A percentile compares a stretch with the other conserved stretches of the same genome.
These are phyloP conservation scores for Saccharomycopsis guyanensis DNA, from an alignment of 805 yeast genomes.

Conservation along the genomic window DNA sequence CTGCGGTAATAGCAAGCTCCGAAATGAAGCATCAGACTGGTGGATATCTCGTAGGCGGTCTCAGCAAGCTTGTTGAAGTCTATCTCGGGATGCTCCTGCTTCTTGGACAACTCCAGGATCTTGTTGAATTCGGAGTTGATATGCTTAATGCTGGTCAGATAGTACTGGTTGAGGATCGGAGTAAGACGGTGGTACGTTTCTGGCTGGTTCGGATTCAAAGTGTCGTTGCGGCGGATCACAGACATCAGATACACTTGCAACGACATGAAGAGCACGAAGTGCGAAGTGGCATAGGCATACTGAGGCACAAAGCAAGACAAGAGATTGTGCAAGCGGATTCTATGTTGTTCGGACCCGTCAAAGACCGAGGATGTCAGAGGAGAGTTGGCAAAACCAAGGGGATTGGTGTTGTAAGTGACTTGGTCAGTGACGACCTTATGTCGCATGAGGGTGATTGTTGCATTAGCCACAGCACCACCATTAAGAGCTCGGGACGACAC, in stretches of 20 bases:
- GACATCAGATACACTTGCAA: not conserved
- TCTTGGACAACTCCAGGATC: not conserved
- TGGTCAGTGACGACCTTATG: not conserved
- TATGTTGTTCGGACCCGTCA: not conserved
- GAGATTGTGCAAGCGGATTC: not conserved
- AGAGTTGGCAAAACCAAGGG: not conserved
- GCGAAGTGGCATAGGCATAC: not conserved
- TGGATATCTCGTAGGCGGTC: slow-evolving; percentile 4
- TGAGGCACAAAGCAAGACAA: not conserved
- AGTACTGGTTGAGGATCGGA: not conserved
- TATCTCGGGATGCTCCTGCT: not conserved
- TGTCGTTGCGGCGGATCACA: slow-evolving; percentile 1
- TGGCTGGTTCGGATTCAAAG: not conserved
- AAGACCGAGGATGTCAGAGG: not conserved
- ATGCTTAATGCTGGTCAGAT: not conserved
- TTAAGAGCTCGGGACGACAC: not conserved
- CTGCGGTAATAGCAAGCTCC: slow-evolving; percentile 4
- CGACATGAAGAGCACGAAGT: not conserved
- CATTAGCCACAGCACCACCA: not conserved
- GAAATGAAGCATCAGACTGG: slow-evolving; percentile 10
- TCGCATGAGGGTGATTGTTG: not conserved
- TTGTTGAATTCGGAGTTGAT: slow-evolving; percentile 6
- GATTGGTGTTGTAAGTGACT: not conserved
- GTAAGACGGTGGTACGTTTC: not conserved
- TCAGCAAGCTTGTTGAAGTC: not conserved